These are phyloP conservation scores for Punica granatum DNA, from an alignment of 345 rosid species.

Conservation along the genomic window DNA sequence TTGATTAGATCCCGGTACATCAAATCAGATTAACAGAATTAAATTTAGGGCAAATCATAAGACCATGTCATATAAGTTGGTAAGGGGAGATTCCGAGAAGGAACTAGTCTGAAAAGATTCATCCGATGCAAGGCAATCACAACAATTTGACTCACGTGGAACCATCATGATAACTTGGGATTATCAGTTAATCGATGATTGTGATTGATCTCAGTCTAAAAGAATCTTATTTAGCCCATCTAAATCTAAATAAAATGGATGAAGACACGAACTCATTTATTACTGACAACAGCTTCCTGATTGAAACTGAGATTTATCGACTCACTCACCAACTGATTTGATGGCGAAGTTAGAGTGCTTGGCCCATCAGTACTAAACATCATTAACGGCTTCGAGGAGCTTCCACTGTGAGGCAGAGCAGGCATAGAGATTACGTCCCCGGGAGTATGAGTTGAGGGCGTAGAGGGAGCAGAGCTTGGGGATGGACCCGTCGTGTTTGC, in stretches of 20 bases:
- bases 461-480: slow-evolving; percentile 98
- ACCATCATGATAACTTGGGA: background rate
- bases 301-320: background rate
- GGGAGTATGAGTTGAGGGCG: slow-evolving; percentile 95
- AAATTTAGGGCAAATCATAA: background rate
- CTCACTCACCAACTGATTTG: slow-evolving; percentile 83
- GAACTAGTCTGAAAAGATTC: background rate
- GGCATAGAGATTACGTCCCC: slow-evolving; percentile 93
- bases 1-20: background rate
- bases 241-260: background rate
- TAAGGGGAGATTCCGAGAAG: background rate
- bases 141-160: background rate
- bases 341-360: slow-evolving; percentile 78
- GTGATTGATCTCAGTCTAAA: background rate
- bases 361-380: slow-evolving; percentile 71
- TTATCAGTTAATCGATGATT: background rate
- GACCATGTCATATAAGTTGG: background rate
- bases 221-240: background rate
- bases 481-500: slow-evolving; percentile 98
- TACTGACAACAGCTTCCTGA: background rate
- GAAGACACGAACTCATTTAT: background rate
- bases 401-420: slow-evolving; percentile 70
- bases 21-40: background rate
- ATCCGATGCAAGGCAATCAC: background rate
- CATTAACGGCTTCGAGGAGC: slow-evolving; percentile 77